phyloP scores from a whole-genome alignment of 2,329 filamentous ascomycete genomes.

The Colletotrichum sp. region DNA sequence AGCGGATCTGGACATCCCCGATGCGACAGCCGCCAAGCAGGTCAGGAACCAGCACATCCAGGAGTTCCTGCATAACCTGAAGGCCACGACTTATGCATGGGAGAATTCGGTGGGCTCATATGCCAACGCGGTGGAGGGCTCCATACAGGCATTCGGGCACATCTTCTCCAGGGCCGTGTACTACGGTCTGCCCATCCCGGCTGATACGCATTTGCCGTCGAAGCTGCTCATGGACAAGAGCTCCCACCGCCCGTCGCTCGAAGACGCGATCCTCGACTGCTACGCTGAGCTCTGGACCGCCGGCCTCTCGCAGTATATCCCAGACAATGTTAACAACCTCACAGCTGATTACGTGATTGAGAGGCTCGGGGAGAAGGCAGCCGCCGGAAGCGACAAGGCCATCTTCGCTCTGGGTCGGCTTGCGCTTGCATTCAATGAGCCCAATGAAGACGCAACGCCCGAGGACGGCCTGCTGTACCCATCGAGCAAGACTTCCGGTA shows the following conservation, averaged over 20 bases:
- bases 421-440: conserved; percentile 63
- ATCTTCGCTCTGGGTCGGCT: conserved; percentile 83
- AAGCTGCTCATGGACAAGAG: conserved; percentile 33
- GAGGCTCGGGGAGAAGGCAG: conserved; percentile 70
- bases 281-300: conserved; percentile 54
- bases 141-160: conserved; percentile 48
- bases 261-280: conserved; percentile 49
- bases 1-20: conserved; percentile 36
- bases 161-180: conserved; percentile 49
- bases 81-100: conserved; percentile 47
- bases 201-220: conserved; percentile 31
- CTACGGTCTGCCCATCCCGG: conserved; percentile 39
- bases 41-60: conserved; percentile 11
- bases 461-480: conserved; percentile 3
- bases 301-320: conserved; percentile 35
- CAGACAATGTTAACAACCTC: conserved; percentile 26
- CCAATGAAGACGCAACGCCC: conserved; percentile 28
- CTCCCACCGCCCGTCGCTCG: conserved; percentile 34
- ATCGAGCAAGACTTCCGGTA: conserved; percentile 1
- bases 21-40: conserved; percentile 28
- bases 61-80: conserved; percentile 29
- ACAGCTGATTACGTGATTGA: conserved; percentile 56
- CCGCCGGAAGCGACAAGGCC: conserved; percentile 81
- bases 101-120: conserved; percentile 47
- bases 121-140: conserved; percentile 51